phyloP scores from a whole-genome alignment of 139 green algal species.

The Mesostigma viride region DNA sequence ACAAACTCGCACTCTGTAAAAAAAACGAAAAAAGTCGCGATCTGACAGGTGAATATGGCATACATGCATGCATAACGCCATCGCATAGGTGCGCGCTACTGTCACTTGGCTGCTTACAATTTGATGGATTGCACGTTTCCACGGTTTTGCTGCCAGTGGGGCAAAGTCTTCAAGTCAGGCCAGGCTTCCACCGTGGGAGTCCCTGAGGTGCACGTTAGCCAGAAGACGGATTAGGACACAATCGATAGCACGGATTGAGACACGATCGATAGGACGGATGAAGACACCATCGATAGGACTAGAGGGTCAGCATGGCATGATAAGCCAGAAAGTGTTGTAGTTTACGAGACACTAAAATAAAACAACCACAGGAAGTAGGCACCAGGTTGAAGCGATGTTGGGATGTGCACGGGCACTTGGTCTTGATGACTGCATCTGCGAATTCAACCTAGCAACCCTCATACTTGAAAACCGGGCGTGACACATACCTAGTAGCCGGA shows the following conservation, averaged over 20 bases:
- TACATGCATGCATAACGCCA: not conserved
- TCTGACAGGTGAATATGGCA: constrained; percentile 4
- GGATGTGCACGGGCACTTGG: not conserved
- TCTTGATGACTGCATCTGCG: not conserved
- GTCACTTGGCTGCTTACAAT: constrained; percentile 13
- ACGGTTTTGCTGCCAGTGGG: constrained; percentile 24
- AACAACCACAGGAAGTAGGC: not conserved
- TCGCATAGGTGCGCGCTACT: not conserved
- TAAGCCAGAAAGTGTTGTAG: not conserved
- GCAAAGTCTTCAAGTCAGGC: constrained; percentile 15
- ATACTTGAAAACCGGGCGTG: not conserved
- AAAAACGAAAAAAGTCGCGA: not conserved
- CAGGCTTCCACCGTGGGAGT: constrained; percentile 18
- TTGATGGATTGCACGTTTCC: constrained; percentile 14
- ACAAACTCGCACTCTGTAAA: no score
- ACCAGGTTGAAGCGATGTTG: not conserved
- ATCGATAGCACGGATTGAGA: not conserved
- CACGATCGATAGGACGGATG: not conserved
- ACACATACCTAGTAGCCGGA: constrained; percentile 14
- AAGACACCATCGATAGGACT: not conserved
- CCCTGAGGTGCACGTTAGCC: constrained; percentile 10
- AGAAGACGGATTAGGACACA: no score
- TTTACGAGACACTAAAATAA: not conserved
- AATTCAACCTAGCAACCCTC: not conserved
- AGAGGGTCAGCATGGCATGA: not conserved